These are phyloP conservation scores for Microdochium nivale DNA, from an alignment of 2,329 filamentous ascomycete genomes.

Conservation along the genomic window DNA sequence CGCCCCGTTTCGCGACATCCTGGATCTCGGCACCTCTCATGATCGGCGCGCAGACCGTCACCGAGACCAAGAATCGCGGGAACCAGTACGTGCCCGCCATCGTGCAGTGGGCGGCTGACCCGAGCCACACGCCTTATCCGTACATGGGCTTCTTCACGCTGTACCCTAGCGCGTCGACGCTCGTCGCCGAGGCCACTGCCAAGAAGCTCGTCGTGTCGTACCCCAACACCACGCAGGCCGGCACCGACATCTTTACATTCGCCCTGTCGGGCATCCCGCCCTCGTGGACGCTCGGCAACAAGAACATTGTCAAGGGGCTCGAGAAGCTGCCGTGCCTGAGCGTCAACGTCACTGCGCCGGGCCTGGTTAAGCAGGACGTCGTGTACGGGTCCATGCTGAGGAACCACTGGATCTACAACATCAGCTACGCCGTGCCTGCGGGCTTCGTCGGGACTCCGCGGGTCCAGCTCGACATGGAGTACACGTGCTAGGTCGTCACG, in stretches of 20 bases:
- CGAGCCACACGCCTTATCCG: constrained; percentile 25
- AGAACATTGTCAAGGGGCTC: constrained; percentile 20
- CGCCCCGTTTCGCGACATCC: constrained; percentile 23
- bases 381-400: constrained; percentile 27
- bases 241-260: constrained; percentile 29
- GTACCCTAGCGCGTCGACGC: constrained; percentile 32
- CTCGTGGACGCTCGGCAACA: constrained; percentile 23
- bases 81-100: constrained; percentile 34
- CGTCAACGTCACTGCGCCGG: constrained; percentile 26
- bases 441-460: constrained; percentile 27
- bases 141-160: constrained; percentile 29
- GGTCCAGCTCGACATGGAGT: constrained; percentile 23
- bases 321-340: constrained; percentile 28
- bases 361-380: constrained; percentile 24
- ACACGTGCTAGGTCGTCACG: constrained; percentile 27
- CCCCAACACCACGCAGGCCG: constrained; percentile 28
- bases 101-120: constrained; percentile 35
- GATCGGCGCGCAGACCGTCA: constrained; percentile 29
- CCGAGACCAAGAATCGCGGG: constrained; percentile 26
- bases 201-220: constrained; percentile 25
- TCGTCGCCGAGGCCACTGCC: constrained; percentile 26
- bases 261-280: constrained; percentile 28
- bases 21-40: constrained; percentile 33
- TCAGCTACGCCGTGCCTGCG: constrained; percentile 33
- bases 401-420: constrained; percentile 34